Evolutionary conservation across 2,329 filamentous ascomycete genomes (phyloP).

Genomic region (Aspergillus ibericus): DNA sequence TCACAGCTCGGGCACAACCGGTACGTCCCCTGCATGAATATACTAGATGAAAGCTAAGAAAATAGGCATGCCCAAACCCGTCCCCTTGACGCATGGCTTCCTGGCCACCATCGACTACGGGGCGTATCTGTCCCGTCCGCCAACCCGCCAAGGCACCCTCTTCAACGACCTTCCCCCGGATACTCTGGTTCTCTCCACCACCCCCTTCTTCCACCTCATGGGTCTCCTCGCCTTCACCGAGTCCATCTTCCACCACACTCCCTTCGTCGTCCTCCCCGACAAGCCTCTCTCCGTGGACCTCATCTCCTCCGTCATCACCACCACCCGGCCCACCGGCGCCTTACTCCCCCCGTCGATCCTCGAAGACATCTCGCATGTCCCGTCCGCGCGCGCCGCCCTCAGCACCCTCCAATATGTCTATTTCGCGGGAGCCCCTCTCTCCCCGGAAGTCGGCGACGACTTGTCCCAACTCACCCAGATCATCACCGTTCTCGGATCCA

Average conservation of each 20-base stretch:
- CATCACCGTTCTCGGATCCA: conserved; percentile 16
- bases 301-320: conserved; percentile 10
- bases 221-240: conserved; percentile 13
- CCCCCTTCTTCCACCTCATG: conserved; percentile 27
- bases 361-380: conserved; percentile 20
- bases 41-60: not conserved
- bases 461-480: conserved; percentile 3
- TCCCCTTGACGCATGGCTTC: conserved; percentile 23
- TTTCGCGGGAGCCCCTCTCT: conserved; percentile 17
- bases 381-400: conserved; percentile 12
- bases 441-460: conserved; percentile 12
- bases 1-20: conserved; percentile 38
- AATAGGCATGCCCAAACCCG: conserved; percentile 18
- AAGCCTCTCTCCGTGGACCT: conserved; percentile 22
- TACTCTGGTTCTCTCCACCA: conserved; percentile 15
- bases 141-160: not conserved
- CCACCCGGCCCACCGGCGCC: conserved; percentile 14
- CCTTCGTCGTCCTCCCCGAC: conserved; percentile 20
- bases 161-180: conserved; percentile 2
- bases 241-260: conserved; percentile 13
- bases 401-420: conserved; percentile 14
- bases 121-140: not conserved
- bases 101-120: conserved; percentile 11
- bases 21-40: conserved; percentile 1
- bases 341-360: conserved; percentile 20